phyloP scores from a whole-genome alignment of 2,329 filamentous ascomycete genomes.

The Fusarium anthophilum region DNA sequence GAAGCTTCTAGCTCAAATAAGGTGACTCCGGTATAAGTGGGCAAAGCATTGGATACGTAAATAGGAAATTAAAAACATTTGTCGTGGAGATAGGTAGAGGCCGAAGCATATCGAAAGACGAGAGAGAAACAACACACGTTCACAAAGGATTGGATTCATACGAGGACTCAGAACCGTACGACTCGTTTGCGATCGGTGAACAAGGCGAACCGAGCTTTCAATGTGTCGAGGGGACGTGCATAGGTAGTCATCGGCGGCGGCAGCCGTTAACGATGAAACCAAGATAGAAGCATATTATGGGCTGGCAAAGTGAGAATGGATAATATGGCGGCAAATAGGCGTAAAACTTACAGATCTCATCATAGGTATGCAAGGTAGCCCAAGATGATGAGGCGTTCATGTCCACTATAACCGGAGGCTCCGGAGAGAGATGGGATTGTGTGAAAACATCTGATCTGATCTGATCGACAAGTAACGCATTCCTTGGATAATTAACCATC shows the following conservation, averaged over 20 bases:
- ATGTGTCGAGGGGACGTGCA: constrained; percentile 18
- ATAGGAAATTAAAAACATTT: constrained; percentile 17
- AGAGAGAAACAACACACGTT: neutral
- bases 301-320: neutral
- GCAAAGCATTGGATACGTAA: constrained; percentile 19
- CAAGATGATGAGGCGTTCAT: neutral
- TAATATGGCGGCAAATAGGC: constrained; percentile 19
- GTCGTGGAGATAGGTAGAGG: constrained; percentile 13
- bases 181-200: constrained; percentile 16
- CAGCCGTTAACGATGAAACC: constrained; percentile 14
- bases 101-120: constrained; percentile 21
- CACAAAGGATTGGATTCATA: neutral
- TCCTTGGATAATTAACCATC: neutral
- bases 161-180: constrained; percentile 23
- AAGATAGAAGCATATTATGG: neutral
- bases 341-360: constrained; percentile 19
- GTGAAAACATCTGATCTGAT: constrained; percentile 11
- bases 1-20: constrained; percentile 33
- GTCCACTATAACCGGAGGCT: constrained; percentile 31
- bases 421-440: constrained; percentile 22
- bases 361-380: neutral
- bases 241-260: neutral
- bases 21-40: constrained; percentile 34
- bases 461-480: constrained; percentile 7
- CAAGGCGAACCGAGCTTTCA: constrained; percentile 25